Evolutionary conservation across 2,329 filamentous ascomycete species (phyloP), one percentile per base, ranked within the genome.

Genomic region (Trichoderma brevicompactum): DNA sequence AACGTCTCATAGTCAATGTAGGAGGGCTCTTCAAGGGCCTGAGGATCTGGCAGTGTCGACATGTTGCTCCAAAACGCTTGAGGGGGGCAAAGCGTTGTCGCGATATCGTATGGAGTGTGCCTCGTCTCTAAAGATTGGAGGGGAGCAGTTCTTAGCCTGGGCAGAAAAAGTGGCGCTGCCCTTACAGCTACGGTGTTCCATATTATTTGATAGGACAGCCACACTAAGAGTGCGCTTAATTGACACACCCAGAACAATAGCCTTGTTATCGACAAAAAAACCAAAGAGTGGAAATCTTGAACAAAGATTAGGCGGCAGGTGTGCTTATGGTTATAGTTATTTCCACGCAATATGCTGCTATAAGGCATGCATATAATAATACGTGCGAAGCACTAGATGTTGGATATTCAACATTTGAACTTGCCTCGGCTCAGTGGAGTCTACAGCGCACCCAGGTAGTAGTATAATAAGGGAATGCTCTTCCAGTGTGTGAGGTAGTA

Each of bases 1-100:
- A 99, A 96, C 69, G 92, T 86, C 76, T 96, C 92, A 79, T 97
- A 96, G 85, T 98, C 94, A 74, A 99, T 94, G 79, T 99, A 99
- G 8, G 92, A 95, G 46, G 89, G 85, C 66, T 90, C 88, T 32
- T 67, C 50, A 36, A 36, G 48, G 15, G 41, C 32, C 34, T 41
- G 58, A 38, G 66, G 17, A 17, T 41, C 44, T 15, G 64, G 53
- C 15, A 59, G 64, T n/a, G 66, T 32, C 15, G 62, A 59, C 63
- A 64, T 68, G 34, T 58, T 48, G 34, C 23, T 13, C 17, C 41
- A 49, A 58, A 28, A 13, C 23, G 40, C 36, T 23, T 41, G 4
- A 12, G 32, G 32, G 19, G 15, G 34, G n/a, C n/a, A n/a, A 36
- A 34, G 38, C 23, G 36, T 41, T 15, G 23, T 36, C 38, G 19